These are phyloP conservation scores for Coniosporium apollinis DNA, from an alignment of 495 filamentous ascomycete genomes.

Conservation along the genomic window DNA sequence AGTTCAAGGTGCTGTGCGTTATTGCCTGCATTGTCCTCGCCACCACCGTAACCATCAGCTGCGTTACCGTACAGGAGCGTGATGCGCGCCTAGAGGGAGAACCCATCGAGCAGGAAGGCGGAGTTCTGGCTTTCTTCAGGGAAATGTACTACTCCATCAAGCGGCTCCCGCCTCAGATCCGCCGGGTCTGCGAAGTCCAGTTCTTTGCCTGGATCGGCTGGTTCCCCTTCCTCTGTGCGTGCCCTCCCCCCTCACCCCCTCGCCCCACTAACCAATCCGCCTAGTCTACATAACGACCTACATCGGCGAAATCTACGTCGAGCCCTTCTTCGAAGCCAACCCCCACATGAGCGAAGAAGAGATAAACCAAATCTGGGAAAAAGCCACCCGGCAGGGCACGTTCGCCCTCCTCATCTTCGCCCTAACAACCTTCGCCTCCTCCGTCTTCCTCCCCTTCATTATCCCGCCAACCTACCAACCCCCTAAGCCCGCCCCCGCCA, in stretches of 20 bases:
- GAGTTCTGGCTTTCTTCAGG: conserved; percentile 62
- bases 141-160: conserved; percentile 60
- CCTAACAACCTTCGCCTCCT: conserved; percentile 59
- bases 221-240: conserved; percentile 90
- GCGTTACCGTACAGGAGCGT: conserved; percentile 49
- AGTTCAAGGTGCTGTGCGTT: conserved; percentile 78
- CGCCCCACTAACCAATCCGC: too few relatives aligned
- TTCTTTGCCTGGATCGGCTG: conserved; percentile 86
- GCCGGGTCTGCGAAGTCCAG: conserved; percentile 71
- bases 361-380: conserved; percentile 62
- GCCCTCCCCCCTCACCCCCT: too few relatives aligned
- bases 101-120: conserved; percentile 33
- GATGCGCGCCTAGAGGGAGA: conserved; percentile 59
- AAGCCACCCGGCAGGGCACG: conserved; percentile 64
- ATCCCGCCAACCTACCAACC: conserved; percentile 56
- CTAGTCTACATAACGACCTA: conserved; percentile 88
- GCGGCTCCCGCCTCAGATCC: conserved; percentile 60
- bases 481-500: conserved; percentile 12
- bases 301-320: conserved; percentile 75
- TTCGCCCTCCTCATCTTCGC: conserved; percentile 79
- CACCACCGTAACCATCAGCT: conserved; percentile 49
- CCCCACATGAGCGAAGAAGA: conserved; percentile 58
- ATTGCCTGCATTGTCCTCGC: conserved; percentile 57
- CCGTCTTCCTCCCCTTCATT: conserved; percentile 66
- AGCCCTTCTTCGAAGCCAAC: conserved; percentile 58